phyloP scores from a whole-genome alignment of 148 eudicot genomes.

The Agrostemma githago region DNA sequence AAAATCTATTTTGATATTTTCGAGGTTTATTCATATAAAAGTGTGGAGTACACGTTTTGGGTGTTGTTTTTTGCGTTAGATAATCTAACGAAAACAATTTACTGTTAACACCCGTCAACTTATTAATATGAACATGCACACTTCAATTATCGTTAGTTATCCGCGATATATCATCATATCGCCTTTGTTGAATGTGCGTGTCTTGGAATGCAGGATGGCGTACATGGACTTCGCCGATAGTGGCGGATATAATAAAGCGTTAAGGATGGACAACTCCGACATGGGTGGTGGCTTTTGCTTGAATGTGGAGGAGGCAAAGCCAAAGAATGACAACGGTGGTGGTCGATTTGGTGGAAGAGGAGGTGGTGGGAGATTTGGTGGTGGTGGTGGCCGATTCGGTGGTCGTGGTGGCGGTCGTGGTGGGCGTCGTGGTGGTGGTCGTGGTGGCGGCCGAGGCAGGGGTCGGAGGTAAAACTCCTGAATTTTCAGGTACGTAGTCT shows the following conservation, averaged over 20 bases:
- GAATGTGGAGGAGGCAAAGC: constrained; percentile 57
- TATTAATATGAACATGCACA: no score
- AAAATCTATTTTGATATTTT: no score
- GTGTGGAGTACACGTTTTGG: no score
- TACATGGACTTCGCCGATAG: constrained; percentile 52
- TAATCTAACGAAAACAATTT: no score
- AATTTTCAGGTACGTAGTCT: no score
- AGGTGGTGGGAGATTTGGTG: background rate
- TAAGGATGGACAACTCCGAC: constrained; percentile 47
- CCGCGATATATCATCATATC: no score
- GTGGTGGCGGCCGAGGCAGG: background rate
- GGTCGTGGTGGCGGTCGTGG: constrained; percentile 1
- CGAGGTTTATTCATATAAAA: no score
- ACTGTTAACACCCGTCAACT: no score
- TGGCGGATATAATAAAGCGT: constrained; percentile 43
- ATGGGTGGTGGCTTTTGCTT: constrained; percentile 39
- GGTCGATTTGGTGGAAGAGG: constrained; percentile 18
- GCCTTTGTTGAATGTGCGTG: background rate
- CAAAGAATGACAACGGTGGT: constrained; percentile 40
- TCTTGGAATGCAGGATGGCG: constrained; percentile 44
- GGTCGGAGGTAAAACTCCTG: background rate
- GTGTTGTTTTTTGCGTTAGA: no score
- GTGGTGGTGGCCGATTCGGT: constrained; percentile 1
- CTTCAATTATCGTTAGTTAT: no score
- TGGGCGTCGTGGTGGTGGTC: background rate